Conservation (phyloP, 1,284 basidiomycete species). For the Ganoderma meredithae region DNA sequence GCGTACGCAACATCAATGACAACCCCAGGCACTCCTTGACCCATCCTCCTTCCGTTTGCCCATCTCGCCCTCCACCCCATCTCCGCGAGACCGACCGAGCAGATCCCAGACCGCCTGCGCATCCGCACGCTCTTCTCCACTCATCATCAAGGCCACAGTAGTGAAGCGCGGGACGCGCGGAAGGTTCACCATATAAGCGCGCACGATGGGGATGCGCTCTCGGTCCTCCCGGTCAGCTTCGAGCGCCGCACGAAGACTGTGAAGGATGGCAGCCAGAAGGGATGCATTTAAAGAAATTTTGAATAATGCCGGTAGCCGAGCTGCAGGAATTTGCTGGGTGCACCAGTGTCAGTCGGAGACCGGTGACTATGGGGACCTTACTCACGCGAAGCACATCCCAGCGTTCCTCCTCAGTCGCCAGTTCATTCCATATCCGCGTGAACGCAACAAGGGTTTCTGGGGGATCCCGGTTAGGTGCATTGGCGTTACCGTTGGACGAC, state of each 20-base stretch:
- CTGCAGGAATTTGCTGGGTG: slow-evolving; percentile 59
- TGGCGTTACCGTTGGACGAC: not conserved
- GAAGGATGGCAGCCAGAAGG: slow-evolving; percentile 62
- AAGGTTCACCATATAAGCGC: slow-evolving; percentile 60
- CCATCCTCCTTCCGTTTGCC: slow-evolving; percentile 32
- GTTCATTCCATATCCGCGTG: slow-evolving; percentile 57
- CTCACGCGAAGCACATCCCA: slow-evolving; percentile 29
- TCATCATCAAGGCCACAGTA: slow-evolving; percentile 70
- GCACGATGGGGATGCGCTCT: slow-evolving; percentile 38
- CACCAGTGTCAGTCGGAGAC: not conserved
- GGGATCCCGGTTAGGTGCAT: slow-evolving; percentile 32
- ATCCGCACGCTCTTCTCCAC: slow-evolving; percentile 52
- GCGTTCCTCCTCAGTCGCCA: slow-evolving; percentile 38
- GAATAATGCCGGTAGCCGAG: slow-evolving; percentile 63
- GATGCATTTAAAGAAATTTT: slow-evolving; percentile 70
- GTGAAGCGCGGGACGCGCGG: slow-evolving; percentile 63
- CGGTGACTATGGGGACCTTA: slow-evolving; percentile 14
- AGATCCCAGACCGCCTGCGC: slow-evolving; percentile 38
- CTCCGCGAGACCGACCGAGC: slow-evolving; percentile 24
- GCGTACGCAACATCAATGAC: slow-evolving; percentile 9
- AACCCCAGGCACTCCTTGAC: slow-evolving; percentile 32
- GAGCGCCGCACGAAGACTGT: slow-evolving; percentile 53
- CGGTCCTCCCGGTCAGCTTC: slow-evolving; percentile 25
- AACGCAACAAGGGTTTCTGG: slow-evolving; percentile 67
- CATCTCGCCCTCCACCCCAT: slow-evolving; percentile 31